A percentile compares a stretch with the other conserved stretches of the same genome.
Conservation (phyloP, 2,329 filamentous ascomycete species). For the Apiospora arundinis region DNA sequence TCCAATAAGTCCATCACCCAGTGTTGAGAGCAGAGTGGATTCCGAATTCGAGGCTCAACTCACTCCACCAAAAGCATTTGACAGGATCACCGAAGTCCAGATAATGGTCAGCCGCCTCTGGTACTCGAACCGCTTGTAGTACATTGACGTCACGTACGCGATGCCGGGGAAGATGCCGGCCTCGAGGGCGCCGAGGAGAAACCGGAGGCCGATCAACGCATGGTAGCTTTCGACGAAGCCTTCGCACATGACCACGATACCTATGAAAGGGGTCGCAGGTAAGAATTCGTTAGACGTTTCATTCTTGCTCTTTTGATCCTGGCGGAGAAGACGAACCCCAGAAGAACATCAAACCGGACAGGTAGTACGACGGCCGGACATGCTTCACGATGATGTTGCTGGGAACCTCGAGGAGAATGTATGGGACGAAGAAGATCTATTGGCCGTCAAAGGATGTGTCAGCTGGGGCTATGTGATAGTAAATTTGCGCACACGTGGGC, state of each 20-base stretch:
- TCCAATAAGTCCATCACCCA: neutral
- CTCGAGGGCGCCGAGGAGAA: conserved; percentile 44
- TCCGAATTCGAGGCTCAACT: conserved; percentile 53
- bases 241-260: conserved; percentile 35
- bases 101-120: conserved; percentile 30
- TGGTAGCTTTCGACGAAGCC: conserved; percentile 37
- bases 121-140: conserved; percentile 43
- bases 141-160: conserved; percentile 42
- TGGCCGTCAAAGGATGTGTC: neutral
- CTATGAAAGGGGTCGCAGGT: neutral
- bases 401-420: conserved; percentile 41
- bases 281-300: neutral
- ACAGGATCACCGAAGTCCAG: conserved; percentile 32
- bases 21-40: no score
- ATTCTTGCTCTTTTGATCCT: no score
- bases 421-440: conserved; percentile 39
- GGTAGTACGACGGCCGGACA: conserved; percentile 15
- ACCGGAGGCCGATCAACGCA: conserved; percentile 35
- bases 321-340: neutral
- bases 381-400: conserved; percentile 36
- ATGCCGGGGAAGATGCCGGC: conserved; percentile 42
- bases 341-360: neutral
- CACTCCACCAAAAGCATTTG: conserved; percentile 56
- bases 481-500: no score
- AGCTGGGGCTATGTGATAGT: neutral